Conservation (phyloP, 805 yeast species). For the Metschnikowia henanensis region DNA sequence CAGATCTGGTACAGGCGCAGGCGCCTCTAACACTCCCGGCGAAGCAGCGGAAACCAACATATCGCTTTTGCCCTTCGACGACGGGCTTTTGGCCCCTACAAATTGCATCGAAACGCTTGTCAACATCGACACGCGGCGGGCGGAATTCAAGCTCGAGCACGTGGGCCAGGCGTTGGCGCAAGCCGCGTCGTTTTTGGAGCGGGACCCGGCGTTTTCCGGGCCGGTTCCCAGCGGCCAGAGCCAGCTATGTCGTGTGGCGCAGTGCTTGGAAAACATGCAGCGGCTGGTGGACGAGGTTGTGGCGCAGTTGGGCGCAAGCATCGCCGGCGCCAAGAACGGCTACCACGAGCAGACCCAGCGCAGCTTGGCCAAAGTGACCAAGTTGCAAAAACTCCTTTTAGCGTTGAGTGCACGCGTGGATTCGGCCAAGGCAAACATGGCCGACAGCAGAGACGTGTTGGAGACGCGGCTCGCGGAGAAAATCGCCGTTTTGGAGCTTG, state of each 20-base stretch:
- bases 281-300: constrained; percentile 20
- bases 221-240: constrained; percentile 6
- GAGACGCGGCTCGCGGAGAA: constrained; percentile 27
- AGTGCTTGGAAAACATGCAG: constrained; percentile 21
- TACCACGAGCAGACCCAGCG: constrained; percentile 28
- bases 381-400: constrained; percentile 25
- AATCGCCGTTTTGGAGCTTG: constrained; percentile 32
- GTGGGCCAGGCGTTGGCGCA: constrained; percentile 4
- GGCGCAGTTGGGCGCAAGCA: constrained; percentile 19
- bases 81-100: not conserved
- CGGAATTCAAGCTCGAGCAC: constrained; percentile 7
- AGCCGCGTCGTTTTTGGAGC: constrained; percentile 3
- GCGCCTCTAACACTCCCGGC: not conserved
- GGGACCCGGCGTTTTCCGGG: not conserved
- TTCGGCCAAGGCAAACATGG: constrained; percentile 24
- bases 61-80: constrained; percentile 6
- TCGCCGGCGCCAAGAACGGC: constrained; percentile 18
- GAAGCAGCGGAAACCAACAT: not conserved
- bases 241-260: constrained; percentile 20
- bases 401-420: constrained; percentile 28
- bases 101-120: constrained; percentile 4
- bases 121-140: not conserved
- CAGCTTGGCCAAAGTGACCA: constrained; percentile 29
- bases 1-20: too few relatives aligned
- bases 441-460: constrained; percentile 26